Base-by-base conservation (phyloP, 495 filamentous ascomycete genomes). In the Aspergillus conjunctus region DNA sequence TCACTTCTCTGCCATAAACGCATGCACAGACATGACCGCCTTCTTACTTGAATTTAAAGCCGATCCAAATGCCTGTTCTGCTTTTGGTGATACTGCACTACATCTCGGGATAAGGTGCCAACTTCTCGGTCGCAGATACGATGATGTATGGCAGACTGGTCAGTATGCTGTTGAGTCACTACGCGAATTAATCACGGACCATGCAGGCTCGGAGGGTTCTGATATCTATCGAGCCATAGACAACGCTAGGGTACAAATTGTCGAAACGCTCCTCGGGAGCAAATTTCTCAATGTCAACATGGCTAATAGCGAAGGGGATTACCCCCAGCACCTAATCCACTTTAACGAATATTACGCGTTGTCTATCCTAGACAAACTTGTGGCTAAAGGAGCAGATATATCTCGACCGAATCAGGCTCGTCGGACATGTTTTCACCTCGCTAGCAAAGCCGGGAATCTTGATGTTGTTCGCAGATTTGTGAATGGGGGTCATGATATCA, bases 361-460 rank as follows among this genome's bases (percentile, higher is more conserved):
- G 34, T 22, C 14, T 14, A 64, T 64, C 41, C 34, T 64, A 59
- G 18, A n/a, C 9, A 51, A 54, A 34, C 56, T 64, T 49, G 39
- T 59, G 31, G 26, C 55, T 9, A 54, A 56, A 18, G 61, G 61
- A 50, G 61, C 56, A 32, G 56, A 64, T 41, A 37, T 46, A n/a
- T 59, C 49, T 17, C 44, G 54, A 51, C 12, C 21, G 32, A 64
- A 64, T 21, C 22, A 31, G 17, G 22, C 20, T 31, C 22, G 44
- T 56, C 50, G 59, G 39, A 64, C 56, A 7, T 60, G 50, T 56
- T 56, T 64, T 51, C 56, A 64, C 34, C 51, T 64, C 39, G 56
- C 56, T 41, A 59, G 61, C 31, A 33, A 55, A 26, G 56, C 51
- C 18, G 51, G 56, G 17, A 59, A 55, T 32, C 39, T 64, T 18